Base-by-base conservation (phyloP, 2,329 filamentous ascomycete species). In the Aspergillus transmontanensis region DNA sequence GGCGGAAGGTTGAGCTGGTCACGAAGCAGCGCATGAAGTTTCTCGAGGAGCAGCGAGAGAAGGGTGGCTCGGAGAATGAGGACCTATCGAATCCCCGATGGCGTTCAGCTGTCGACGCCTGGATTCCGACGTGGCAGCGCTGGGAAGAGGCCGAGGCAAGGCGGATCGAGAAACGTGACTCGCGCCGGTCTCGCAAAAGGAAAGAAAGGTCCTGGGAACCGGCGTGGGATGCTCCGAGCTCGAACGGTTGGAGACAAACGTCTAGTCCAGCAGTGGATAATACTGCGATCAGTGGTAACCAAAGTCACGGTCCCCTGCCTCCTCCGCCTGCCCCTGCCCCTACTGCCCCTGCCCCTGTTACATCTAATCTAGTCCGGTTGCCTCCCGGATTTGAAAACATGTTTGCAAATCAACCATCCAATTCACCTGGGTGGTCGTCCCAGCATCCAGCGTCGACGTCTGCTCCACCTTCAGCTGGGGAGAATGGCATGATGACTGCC, bases 1-100 rank as follows among this genome's bases (percentile, higher is more conserved):
- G 78, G 19, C 73, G 78, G 32, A 80, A 79, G 63, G 78, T 80
- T 21, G 78, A 80, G 64, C 55, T 75, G 28, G 75, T 78, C 7
- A 79, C 78, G 23, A 79, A 78, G 54, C 77, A 79, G 64, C 73
- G 78, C 11, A 76, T 79, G 61, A 77, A 79, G 64, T 78, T 76
- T 54, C 70, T 79, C 0, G 73, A 76, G 10, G 77, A 78, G 2
- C 71, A 75, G 65, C 71, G 70, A 46, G 70, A 72, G 14, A 75
- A 71, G 51, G 67, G 71, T 57, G 64, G 60, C 48, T 64, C 28
- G 46, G 70, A 57, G 61, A 64, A 57, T n/a, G 71, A 75, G 43
- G 76, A 77, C 55, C 58, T 71, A 45, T 75, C 76, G 57, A 77
- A 79, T 62, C 75, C 74, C n/a, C 70, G 73, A 32, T 79, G 77